A percentile compares a stretch with the other conserved stretches of the same genome.
These are phyloP conservation scores for Piper betle DNA, from an alignment of 164 flowering plant species.

Conservation along the genomic window DNA sequence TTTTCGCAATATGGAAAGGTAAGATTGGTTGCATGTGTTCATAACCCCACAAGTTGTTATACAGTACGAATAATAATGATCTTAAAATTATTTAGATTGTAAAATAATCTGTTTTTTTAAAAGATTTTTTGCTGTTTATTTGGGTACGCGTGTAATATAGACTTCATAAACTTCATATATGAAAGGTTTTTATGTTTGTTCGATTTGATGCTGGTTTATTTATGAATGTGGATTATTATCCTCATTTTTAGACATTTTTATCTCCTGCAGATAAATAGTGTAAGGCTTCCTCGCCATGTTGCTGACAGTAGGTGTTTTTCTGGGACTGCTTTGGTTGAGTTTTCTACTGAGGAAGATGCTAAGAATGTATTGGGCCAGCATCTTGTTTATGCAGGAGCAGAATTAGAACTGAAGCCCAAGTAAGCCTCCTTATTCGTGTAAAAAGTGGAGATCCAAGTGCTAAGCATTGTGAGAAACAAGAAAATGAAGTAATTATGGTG, in stretches of 20 bases:
- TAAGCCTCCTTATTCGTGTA: conserved; percentile 18
- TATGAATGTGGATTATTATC: background rate
- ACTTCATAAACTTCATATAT: too few species aligned
- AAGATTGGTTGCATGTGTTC: background rate
- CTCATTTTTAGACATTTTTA: background rate
- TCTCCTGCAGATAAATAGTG: conserved; percentile 64
- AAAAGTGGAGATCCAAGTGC: too few species aligned
- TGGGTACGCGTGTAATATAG: too few species aligned
- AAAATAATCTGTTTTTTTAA: too few species aligned
- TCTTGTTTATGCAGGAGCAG: conserved; percentile 50
- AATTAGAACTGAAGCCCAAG: conserved; percentile 73
- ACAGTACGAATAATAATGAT: too few species aligned
- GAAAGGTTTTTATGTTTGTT: too few species aligned
- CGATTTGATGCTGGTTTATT: too few species aligned
- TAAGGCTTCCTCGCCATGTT: conserved; percentile 86
- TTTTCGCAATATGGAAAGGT: conserved; percentile 73
- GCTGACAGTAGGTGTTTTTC: conserved; percentile 63
- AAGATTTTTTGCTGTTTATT: too few species aligned
- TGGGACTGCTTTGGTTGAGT: conserved; percentile 83
- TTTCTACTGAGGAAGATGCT: conserved; percentile 78
- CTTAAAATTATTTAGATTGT: too few species aligned
- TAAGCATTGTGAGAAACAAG: too few species aligned
- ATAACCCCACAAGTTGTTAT: too few species aligned
- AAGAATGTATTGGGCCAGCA: conserved; percentile 43
- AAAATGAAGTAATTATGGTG: background rate